Percentiles rank a stretch among this genome's conserved stretches.
These are phyloP conservation scores for Dactylis glomerata DNA, from an alignment of 176 grass and related monocot species.

Conservation along the genomic window DNA sequence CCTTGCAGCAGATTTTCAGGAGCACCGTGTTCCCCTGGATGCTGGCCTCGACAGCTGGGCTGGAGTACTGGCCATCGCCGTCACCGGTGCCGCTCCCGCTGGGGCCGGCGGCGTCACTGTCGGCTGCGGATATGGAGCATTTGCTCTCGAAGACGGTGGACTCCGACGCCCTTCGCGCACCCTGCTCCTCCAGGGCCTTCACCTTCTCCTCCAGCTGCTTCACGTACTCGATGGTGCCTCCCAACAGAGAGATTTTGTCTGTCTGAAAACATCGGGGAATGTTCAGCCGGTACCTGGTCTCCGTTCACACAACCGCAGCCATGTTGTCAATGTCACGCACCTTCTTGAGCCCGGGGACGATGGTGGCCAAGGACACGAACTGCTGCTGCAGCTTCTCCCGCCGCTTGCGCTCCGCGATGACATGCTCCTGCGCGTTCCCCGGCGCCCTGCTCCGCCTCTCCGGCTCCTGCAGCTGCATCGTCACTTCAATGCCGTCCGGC, in stretches of 20 bases:
- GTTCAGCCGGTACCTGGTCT: background rate
- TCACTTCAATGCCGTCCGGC: slow-evolving; percentile 14
- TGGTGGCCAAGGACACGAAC: slow-evolving; percentile 51
- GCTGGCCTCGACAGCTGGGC: slow-evolving; percentile 42
- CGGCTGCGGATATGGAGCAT: slow-evolving; percentile 23
- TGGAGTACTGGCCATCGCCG: background rate
- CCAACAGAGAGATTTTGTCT: slow-evolving; percentile 66
- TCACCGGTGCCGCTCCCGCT: background rate
- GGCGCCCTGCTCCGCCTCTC: slow-evolving; percentile 43
- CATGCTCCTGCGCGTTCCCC: slow-evolving; percentile 54
- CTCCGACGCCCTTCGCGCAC: slow-evolving; percentile 16
- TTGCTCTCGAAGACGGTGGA: slow-evolving; percentile 42
- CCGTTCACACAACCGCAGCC: background rate
- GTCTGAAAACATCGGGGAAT: slow-evolving; percentile 31
- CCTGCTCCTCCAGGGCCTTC: slow-evolving; percentile 47
- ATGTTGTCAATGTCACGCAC: slow-evolving; percentile 10
- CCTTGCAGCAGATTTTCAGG: slow-evolving; percentile 51
- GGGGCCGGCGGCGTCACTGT: background rate
- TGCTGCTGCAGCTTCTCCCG: slow-evolving; percentile 71
- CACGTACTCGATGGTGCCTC: slow-evolving; percentile 50
- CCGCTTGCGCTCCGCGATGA: slow-evolving; percentile 60
- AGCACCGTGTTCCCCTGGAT: slow-evolving; percentile 37
- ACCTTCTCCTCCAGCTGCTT: slow-evolving; percentile 59
- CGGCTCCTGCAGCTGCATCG: slow-evolving; percentile 5
- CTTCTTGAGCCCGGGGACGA: slow-evolving; percentile 69